phyloP scores from a whole-genome alignment of 331 rosid species.

The Phaseolus coccineus region DNA sequence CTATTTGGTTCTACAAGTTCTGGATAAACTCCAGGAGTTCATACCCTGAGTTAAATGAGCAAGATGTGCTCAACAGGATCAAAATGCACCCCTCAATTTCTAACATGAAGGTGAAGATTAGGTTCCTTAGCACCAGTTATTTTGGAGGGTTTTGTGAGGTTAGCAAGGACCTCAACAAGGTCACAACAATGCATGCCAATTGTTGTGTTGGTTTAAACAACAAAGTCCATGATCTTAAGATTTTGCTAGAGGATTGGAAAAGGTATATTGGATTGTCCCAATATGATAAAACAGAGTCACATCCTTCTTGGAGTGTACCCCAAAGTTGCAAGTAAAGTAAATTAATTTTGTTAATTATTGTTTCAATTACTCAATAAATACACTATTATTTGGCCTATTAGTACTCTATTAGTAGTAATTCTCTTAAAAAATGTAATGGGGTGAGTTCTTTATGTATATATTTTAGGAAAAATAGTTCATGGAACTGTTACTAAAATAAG shows the following conservation, averaged over 20 bases:
- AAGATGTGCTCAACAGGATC: constrained; percentile 70
- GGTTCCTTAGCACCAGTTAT: constrained; percentile 66
- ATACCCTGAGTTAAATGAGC: constrained; percentile 61
- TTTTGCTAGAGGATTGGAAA: constrained; percentile 78
- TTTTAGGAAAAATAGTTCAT: too few species aligned
- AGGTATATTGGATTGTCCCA: constrained; percentile 49
- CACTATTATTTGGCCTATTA: too few species aligned
- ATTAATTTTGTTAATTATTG: not conserved
- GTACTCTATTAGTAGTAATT: too few species aligned
- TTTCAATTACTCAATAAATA: not conserved
- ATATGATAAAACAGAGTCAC: not conserved
- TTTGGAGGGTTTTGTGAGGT: constrained; percentile 81
- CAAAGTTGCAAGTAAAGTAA: constrained; percentile 64
- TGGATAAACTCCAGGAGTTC: constrained; percentile 60
- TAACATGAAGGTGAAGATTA: constrained; percentile 50
- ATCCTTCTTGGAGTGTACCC: constrained; percentile 72
- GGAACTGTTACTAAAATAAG: too few species aligned
- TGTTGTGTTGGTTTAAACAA: constrained; percentile 79
- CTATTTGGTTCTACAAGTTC: constrained; percentile 67
- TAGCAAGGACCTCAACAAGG: constrained; percentile 53
- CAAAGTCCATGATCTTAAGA: constrained; percentile 69
- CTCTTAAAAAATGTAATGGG: too few species aligned
- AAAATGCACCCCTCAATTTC: constrained; percentile 53
- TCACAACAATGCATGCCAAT: constrained; percentile 86
- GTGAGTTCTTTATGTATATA: too few species aligned